Conservation (phyloP, 176 grass and related monocot genomes). For the Rhipidocladum racemiflorum region DNA sequence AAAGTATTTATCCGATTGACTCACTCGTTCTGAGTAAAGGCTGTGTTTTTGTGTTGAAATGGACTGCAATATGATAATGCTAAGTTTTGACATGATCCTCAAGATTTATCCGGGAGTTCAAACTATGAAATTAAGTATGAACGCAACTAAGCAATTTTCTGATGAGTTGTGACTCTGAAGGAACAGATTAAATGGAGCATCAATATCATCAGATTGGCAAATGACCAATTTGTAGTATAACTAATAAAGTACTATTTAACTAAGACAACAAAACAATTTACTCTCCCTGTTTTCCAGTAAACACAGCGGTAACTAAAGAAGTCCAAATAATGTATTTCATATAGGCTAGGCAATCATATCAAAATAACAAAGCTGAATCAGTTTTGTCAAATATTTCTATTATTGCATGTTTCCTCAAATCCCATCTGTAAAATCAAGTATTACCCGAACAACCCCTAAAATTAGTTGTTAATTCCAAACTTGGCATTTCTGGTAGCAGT, state of each 20-base stretch:
- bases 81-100: slow-evolving; percentile 12
- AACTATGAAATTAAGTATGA: neutral
- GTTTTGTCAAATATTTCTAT: neutral
- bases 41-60: neutral
- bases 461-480: neutral
- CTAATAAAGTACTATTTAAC: neutral
- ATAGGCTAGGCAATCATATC: neutral
- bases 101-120: neutral
- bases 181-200: neutral
- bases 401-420: neutral
- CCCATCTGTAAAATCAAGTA: neutral
- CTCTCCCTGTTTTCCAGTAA: neutral
- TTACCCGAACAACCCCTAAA: neutral
- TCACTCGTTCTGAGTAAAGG: neutral
- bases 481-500: neutral
- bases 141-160: neutral
- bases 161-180: neutral
- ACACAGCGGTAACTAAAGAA: neutral
- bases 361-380: neutral
- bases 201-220: neutral
- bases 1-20: neutral
- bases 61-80: neutral
- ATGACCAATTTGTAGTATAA: neutral
- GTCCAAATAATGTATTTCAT: neutral
- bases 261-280: neutral